These are phyloP conservation scores for Solanum pennellii DNA, from an alignment of 257 asterid genomes.

Conservation along the genomic window DNA sequence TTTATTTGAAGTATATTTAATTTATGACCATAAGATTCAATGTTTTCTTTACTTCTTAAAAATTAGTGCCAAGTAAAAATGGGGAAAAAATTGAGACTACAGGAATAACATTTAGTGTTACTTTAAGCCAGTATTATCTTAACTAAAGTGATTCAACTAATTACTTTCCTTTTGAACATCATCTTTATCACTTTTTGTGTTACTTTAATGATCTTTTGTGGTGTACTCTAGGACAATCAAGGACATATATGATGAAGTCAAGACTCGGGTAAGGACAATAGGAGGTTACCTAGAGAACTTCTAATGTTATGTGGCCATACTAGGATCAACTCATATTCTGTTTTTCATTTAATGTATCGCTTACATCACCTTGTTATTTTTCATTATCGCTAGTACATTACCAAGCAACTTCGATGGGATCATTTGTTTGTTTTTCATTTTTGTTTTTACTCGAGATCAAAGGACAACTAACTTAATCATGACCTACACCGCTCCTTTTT, in stretches of 20 bases:
- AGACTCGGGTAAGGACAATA: neutral
- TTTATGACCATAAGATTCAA: neutral
- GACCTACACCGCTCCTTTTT: neutral
- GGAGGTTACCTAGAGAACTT: neutral
- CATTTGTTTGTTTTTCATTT: too few relatives aligned
- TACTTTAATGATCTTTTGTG: neutral
- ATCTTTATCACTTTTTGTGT: neutral
- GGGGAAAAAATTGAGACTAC: neutral
- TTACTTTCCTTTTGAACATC: neutral
- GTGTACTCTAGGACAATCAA: neutral
- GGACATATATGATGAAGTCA: neutral
- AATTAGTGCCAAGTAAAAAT: neutral
- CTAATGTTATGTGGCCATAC: neutral
- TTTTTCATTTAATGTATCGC: neutral
- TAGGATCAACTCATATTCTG: neutral
- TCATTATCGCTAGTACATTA: neutral
- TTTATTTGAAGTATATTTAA: too few relatives aligned
- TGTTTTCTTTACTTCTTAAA: too few relatives aligned
- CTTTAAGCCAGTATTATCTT: neutral
- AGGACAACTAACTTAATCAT: neutral
- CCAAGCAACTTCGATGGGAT: neutral
- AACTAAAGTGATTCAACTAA: neutral
- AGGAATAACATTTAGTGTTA: neutral
- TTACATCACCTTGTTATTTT: neutral
- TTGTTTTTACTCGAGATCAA: neutral